Percentiles rank a stretch among this genome's conserved stretches.
phyloP scores from a whole-genome alignment of 1,284 basidiomycete genomes.

The Exobasidium cylindrosporum region DNA sequence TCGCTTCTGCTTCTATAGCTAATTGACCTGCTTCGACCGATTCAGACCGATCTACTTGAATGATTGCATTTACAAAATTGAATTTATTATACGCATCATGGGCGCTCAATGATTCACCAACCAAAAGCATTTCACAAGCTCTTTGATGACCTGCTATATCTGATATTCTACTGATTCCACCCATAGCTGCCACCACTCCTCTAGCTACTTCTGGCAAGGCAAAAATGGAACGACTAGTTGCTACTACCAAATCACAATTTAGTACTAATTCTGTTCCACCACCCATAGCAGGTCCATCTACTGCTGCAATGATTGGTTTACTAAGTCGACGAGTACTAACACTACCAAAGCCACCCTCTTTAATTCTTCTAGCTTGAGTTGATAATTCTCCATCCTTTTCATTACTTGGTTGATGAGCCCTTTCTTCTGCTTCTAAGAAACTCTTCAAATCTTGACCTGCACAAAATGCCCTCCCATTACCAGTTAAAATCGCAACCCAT shows the following conservation, averaged over 20 bases:
- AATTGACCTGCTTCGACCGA: conserved; percentile 61
- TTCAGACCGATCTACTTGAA: conserved; percentile 59
- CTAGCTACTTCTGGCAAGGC: conserved; percentile 77
- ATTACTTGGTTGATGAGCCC: neutral
- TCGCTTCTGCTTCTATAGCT: conserved; percentile 62
- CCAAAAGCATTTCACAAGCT: conserved; percentile 73
- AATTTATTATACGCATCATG: conserved; percentile 68
- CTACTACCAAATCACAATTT: conserved; percentile 80
- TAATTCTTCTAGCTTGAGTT: neutral
- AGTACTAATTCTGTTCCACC: conserved; percentile 75
- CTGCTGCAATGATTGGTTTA: conserved; percentile 79
- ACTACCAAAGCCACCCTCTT: conserved; percentile 69
- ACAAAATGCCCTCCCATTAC: conserved; percentile 72
- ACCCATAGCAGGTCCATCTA: conserved; percentile 74
- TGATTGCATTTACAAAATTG: conserved; percentile 60
- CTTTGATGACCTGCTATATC: conserved; percentile 59
- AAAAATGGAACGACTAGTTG: conserved; percentile 68
- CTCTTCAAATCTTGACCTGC: conserved; percentile 58
- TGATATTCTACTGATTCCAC: conserved; percentile 61
- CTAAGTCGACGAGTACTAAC: conserved; percentile 65
- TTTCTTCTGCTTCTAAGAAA: conserved; percentile 20
- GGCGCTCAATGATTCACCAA: conserved; percentile 68
- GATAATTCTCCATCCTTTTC: neutral
- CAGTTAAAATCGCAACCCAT: conserved; percentile 76
- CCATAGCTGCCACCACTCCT: conserved; percentile 72